Evolutionary conservation across 2,329 filamentous ascomycete species (phyloP), one percentile per base, ranked within the genome.

Genomic region (Colletotrichum lindemuthianum): DNA sequence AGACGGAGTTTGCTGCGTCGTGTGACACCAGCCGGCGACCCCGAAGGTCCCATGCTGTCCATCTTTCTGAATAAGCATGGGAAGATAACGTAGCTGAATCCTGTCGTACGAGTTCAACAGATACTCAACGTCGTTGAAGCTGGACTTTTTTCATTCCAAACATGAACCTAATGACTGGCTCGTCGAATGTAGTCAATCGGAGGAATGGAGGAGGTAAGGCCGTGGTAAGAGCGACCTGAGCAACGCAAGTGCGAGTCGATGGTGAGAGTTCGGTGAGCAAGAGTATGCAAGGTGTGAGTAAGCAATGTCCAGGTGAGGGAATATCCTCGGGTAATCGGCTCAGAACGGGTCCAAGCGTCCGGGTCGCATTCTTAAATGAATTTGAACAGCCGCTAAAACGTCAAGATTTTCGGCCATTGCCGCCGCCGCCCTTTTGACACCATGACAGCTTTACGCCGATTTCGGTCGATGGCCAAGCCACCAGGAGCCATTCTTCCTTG

Each of bases 251-350:
- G 9, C 37, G 37, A 13, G 37, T 40, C 9, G 13, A 40, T 4
- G 5, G 24, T 24, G 44, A 13, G 48, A 39, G 16, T 51, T 41
- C 32, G 60, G 34, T 39, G 40, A 41, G 13, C 32, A 32, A 10
- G 24, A 24, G 24, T 4, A 24, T 24, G 24, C 24, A 24, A 24
- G 24, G 24, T 24, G 41, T 50, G 45, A 44, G 51, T 50, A 50
- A 60, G 7, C 44, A 59, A 52, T 40, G 33, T 15, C 7, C 12
- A 12, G 1, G 24, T 15, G 37, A 36, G 41, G 60, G 45, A 11
- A 55, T 61, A 57, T 52, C 58, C 32, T 63, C 63, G 58, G 51
- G 36, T 63, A 55, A 51, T 48, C 58, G 63, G 63, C 58, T n/a
- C 58, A 51, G 32, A 15, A 36, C 40, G 61, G 24, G 56, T 39